Conservation (phyloP, 129 eudicot species). For the Pseudognaphalium luteoalbum region DNA sequence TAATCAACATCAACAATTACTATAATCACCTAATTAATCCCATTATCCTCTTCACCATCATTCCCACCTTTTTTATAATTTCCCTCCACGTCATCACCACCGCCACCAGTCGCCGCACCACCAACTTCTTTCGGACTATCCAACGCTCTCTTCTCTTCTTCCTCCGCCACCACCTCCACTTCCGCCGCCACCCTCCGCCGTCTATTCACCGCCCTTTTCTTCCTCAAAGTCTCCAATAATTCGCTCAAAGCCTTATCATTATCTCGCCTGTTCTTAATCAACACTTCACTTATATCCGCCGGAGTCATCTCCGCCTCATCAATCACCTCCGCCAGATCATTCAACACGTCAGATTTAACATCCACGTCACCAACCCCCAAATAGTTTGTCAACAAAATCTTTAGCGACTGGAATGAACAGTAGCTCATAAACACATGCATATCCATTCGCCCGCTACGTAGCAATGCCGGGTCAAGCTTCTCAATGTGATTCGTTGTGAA, state of each 20-base stretch:
- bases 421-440: slow-evolving; percentile 87
- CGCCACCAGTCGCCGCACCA: slow-evolving; percentile 37
- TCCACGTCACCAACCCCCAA: slow-evolving; percentile 62
- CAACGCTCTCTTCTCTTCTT: slow-evolving; percentile 83
- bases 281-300: slow-evolving; percentile 87
- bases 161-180: slow-evolving; percentile 46
- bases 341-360: slow-evolving; percentile 29
- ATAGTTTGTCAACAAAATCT: slow-evolving; percentile 70
- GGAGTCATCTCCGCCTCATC: slow-evolving; percentile 85
- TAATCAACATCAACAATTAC: neutral
- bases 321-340: slow-evolving; percentile 49
- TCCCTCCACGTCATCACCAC: slow-evolving; percentile 36
- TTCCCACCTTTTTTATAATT: slow-evolving; percentile 28
- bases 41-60: slow-evolving; percentile 35
- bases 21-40: slow-evolving; percentile 25
- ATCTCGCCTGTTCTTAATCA: slow-evolving; percentile 78
- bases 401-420: slow-evolving; percentile 58
- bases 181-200: slow-evolving; percentile 16
- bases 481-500: slow-evolving; percentile 92
- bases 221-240: slow-evolving; percentile 53
- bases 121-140: slow-evolving; percentile 55
- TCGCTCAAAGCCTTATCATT: slow-evolving; percentile 61
- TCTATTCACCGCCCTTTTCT: slow-evolving; percentile 21
- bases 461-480: slow-evolving; percentile 92
- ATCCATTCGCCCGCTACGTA: slow-evolving; percentile 94